Conservation (phyloP, 768 basidiomycete species). For the Trametes maxima region DNA sequence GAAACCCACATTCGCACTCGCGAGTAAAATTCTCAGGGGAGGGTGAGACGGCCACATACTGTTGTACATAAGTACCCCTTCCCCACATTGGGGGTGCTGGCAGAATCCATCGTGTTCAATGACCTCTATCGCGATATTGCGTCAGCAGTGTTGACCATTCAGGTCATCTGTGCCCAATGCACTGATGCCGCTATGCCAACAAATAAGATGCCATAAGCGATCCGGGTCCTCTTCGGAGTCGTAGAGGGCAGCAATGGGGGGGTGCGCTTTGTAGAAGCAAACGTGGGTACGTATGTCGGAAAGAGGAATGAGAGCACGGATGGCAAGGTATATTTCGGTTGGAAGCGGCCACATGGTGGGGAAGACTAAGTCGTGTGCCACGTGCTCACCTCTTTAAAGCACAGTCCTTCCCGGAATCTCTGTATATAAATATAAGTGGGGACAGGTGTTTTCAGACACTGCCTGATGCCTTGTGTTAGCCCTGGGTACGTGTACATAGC, state of each 20-base stretch:
- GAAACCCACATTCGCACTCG: too few relatives aligned
- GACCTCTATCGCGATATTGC: conserved; percentile 6
- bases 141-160: background rate
- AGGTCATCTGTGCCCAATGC: conserved; percentile 7
- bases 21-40: too few relatives aligned
- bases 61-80: background rate
- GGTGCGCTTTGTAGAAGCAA: conserved; percentile 25
- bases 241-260: conserved; percentile 24
- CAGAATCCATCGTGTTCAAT: conserved; percentile 15
- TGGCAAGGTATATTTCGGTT: conserved; percentile 17
- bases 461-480: too few relatives aligned
- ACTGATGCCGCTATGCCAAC: conserved; percentile 20
- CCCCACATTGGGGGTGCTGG: conserved; percentile 12
- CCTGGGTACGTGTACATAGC: too few relatives aligned
- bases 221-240: conserved; percentile 21
- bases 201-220: conserved; percentile 18
- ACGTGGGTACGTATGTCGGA: conserved; percentile 28
- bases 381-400: too few relatives aligned
- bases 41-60: background rate
- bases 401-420: too few relatives aligned
- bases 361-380: too few relatives aligned
- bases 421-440: too few relatives aligned
- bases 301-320: conserved; percentile 20
- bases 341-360: conserved; percentile 16
- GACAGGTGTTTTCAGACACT: too few relatives aligned